phyloP scores from a whole-genome alignment of 805 yeast genomes.

The Candida quercuum region DNA sequence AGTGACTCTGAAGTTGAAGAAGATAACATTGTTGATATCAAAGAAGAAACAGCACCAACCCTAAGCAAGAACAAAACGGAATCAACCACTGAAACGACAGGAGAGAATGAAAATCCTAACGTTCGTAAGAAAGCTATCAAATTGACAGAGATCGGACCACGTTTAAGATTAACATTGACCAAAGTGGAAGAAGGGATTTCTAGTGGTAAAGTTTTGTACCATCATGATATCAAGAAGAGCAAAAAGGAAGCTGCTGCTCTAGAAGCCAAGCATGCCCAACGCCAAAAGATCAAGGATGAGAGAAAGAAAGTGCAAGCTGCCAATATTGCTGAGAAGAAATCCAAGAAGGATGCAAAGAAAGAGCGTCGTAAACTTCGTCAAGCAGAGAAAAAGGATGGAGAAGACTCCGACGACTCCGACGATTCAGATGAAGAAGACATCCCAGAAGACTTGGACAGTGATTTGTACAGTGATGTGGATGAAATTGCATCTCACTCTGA shows the following conservation, averaged over 20 bases:
- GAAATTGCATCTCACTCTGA: constrained; percentile 22
- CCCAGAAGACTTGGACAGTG: constrained; percentile 43
- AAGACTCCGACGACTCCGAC: constrained; percentile 21
- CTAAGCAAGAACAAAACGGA: constrained; percentile 18
- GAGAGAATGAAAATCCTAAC: constrained; percentile 17
- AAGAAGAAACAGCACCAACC: constrained; percentile 22
- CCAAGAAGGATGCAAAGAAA: constrained; percentile 66
- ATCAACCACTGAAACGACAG: constrained; percentile 17
- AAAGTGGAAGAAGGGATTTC: constrained; percentile 94
- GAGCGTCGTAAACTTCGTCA: constrained; percentile 58
- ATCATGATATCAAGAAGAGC: constrained; percentile 61
- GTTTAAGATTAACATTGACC: constrained; percentile 66
- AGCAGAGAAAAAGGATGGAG: constrained; percentile 27
- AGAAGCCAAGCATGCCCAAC: constrained; percentile 62
- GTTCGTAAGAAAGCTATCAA: constrained; percentile 77
- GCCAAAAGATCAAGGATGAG: constrained; percentile 56
- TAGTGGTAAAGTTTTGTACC: constrained; percentile 83
- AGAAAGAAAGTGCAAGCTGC: constrained; percentile 76
- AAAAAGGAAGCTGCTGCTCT: constrained; percentile 52
- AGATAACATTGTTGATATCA: constrained; percentile 70
- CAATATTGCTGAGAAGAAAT: constrained; percentile 70
- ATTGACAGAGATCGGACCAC: constrained; percentile 89
- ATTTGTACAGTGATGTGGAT: constrained; percentile 39
- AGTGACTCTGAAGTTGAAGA: constrained; percentile 94
- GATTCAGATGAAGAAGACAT: constrained; percentile 33